Percentiles rank a stretch among this genome's conserved stretches.
phyloP scores from a whole-genome alignment of 1,139 yeast species.

The Pichia sp. region DNA sequence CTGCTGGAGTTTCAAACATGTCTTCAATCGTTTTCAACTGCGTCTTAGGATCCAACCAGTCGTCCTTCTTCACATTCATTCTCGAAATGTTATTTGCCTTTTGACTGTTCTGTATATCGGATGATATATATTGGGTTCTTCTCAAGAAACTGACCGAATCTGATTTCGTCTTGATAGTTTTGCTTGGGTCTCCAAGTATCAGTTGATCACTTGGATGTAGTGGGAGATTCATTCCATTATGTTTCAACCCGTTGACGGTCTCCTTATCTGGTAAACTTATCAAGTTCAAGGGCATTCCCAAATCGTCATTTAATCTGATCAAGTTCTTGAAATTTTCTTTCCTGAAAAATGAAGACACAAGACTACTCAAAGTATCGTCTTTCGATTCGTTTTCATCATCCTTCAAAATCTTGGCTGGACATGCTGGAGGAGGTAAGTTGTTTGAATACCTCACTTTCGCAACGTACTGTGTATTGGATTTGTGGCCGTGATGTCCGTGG shows the following conservation, averaged over 20 bases:
- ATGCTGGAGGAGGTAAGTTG: constrained; percentile 87
- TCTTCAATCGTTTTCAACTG: constrained; percentile 69
- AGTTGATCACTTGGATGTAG: constrained; percentile 76
- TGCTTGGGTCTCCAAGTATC: constrained; percentile 69
- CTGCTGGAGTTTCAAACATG: constrained; percentile 59
- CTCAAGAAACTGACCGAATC: constrained; percentile 78
- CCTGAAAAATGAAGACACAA: constrained; percentile 70
- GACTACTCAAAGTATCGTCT: constrained; percentile 35
- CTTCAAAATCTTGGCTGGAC: constrained; percentile 80
- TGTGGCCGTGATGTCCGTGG: constrained; percentile 5
- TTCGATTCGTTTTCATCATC: constrained; percentile 39
- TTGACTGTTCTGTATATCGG: constrained; percentile 18
- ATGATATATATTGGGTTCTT: constrained; percentile 87
- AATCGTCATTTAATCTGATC: constrained; percentile 64
- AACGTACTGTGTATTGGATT: constrained; percentile 34
- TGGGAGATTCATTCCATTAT: constrained; percentile 24
- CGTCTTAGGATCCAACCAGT: constrained; percentile 54
- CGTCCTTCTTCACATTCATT: constrained; percentile 22
- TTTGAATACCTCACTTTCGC: constrained; percentile 83
- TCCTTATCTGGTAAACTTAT: constrained; percentile 60
- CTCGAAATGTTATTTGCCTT: constrained; percentile 1
- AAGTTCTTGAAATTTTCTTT: constrained; percentile 67
- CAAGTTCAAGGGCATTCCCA: constrained; percentile 79
- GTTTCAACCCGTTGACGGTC: constrained; percentile 36
- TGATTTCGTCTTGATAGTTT: constrained; percentile 41